phyloP scores from a whole-genome alignment of 2,329 filamentous ascomycete species.

The Exserohilum turcica region DNA sequence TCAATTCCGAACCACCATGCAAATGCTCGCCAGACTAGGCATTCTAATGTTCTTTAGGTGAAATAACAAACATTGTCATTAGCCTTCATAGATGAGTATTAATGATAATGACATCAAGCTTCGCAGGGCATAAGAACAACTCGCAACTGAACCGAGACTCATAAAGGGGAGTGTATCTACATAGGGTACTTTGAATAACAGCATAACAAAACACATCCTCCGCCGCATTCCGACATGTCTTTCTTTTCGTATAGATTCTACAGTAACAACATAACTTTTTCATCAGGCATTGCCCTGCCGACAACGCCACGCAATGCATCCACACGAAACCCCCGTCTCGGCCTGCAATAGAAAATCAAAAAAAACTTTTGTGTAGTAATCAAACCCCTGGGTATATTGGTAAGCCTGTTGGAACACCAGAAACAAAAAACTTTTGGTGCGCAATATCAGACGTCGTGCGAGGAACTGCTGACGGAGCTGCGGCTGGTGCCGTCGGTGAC shows the following conservation, averaged over 20 bases:
- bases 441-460: conserved; percentile 32
- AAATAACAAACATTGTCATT: neutral
- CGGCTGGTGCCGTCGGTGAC: conserved; percentile 46
- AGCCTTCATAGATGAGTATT: neutral
- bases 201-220: neutral
- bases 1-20: conserved; percentile 7
- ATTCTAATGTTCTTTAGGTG: neutral
- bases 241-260: neutral
- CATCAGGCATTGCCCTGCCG: neutral
- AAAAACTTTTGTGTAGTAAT: conserved; percentile 11
- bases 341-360: neutral
- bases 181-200: neutral
- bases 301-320: conserved; percentile 9
- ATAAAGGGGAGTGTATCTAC: neutral
- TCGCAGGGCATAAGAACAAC: neutral
- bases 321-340: neutral
- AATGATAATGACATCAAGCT: neutral
- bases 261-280: neutral
- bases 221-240: neutral
- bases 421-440: conserved; percentile 13
- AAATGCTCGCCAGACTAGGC: neutral
- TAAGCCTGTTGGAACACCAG: conserved; percentile 9
- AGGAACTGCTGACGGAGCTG: conserved; percentile 45
- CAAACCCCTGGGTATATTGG: conserved; percentile 11
- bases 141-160: neutral